phyloP scores from a whole-genome alignment of 2,329 filamentous ascomycete species.

The Colletotrichum phormii region DNA sequence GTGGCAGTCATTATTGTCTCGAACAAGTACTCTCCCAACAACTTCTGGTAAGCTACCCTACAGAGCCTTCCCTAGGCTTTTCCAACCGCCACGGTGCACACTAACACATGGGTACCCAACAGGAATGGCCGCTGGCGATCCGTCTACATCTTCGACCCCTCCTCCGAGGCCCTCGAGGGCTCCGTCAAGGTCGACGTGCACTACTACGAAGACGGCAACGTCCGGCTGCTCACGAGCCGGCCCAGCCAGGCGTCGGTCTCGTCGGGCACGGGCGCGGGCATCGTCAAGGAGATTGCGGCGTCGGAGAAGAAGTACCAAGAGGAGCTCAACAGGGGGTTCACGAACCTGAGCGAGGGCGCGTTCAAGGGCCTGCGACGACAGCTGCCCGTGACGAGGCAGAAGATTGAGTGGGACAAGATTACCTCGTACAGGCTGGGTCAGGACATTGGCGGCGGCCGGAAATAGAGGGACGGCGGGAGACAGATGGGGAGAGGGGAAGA shows the following conservation, averaged over 20 bases:
- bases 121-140: conserved; percentile 98
- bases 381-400: conserved; percentile 95
- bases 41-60: conserved; percentile 79
- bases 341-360: conserved; percentile 87
- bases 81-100: too few species aligned
- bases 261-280: conserved; percentile 72
- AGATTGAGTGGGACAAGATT: conserved; percentile 99
- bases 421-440: conserved; percentile 89
- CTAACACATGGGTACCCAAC: conserved; percentile 37
- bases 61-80: too few species aligned
- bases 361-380: conserved; percentile 95
- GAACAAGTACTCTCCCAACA: conserved; percentile 97
- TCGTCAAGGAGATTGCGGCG: conserved; percentile 81
- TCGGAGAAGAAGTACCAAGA: conserved; percentile 96
- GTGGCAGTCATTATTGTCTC: conserved; percentile 88
- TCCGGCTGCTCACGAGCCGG: conserved; percentile 91
- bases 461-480: conserved; percentile 52
- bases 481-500: too few species aligned
- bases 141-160: conserved; percentile 81
- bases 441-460: conserved; percentile 77
- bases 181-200: conserved; percentile 94
- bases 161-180: conserved; percentile 77
- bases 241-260: conserved; percentile 71
- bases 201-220: conserved; percentile 99
- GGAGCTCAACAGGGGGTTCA: conserved; percentile 92